Evolutionary conservation across 257 asterid species (phyloP).

Genomic region (Capsicum baccatum): DNA sequence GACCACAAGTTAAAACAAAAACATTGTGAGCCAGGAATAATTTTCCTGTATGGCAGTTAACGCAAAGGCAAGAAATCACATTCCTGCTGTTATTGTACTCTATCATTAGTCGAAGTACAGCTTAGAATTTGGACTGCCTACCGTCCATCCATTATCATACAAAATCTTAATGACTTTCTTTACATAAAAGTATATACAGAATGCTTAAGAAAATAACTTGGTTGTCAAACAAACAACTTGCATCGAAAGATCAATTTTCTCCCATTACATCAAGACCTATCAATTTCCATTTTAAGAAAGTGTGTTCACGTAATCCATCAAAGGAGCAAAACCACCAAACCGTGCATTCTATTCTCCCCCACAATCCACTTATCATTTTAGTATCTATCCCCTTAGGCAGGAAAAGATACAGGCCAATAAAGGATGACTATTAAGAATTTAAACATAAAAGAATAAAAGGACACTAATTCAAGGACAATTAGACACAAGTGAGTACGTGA

Average conservation of each 20-base stretch:
- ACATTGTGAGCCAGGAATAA: not conserved
- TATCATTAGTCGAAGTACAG: conserved; percentile 20
- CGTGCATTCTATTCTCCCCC: not conserved
- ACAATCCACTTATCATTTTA: conserved; percentile 20
- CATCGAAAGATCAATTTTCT: conserved; percentile 5
- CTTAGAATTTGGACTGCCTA: conserved; percentile 3
- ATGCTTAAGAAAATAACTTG: conserved; percentile 24
- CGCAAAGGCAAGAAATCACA: conserved; percentile 1
- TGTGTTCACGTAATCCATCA: not conserved
- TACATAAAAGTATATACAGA: conserved; percentile 10
- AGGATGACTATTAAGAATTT: conserved; percentile 10
- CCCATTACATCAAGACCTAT: not conserved
- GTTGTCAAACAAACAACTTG: not conserved
- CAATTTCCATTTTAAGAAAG: conserved; percentile 6
- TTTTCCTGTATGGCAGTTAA: not conserved
- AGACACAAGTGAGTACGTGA: conserved; percentile 10
- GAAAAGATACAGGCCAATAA: conserved; percentile 5
- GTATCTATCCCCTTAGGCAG: conserved; percentile 15
- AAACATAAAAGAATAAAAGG: not conserved
- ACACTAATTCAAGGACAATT: not conserved
- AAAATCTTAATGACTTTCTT: conserved; percentile 15
- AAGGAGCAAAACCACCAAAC: not conserved
- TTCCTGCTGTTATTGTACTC: conserved; percentile 21
- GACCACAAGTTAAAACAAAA: conserved; percentile 4
- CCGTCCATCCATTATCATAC: not conserved